Evolutionary conservation across 805 yeast genomes (phyloP).

Genomic region (Candida pseudoglaebosa): DNA sequence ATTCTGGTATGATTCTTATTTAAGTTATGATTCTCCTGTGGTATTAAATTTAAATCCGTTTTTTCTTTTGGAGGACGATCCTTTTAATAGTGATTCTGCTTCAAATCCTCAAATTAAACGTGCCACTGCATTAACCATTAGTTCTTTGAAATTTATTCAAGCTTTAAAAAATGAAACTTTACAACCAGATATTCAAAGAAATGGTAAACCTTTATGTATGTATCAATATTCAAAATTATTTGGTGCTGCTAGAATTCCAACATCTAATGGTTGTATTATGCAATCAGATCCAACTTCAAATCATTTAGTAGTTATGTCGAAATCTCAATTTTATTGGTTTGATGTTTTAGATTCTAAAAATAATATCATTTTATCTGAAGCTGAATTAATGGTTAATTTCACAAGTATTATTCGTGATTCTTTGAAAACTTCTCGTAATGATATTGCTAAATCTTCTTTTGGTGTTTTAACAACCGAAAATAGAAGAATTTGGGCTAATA

Average conservation of each 20-base stretch:
- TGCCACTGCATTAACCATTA: conserved; percentile 74
- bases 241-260: conserved; percentile 86
- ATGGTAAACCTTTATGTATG: conserved; percentile 73
- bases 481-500: conserved; percentile 79
- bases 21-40: conserved; percentile 83
- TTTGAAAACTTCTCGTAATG: conserved; percentile 45
- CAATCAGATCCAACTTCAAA: conserved; percentile 73
- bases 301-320: conserved; percentile 77
- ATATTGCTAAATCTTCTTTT: conserved; percentile 71
- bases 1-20: conserved; percentile 89
- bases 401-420: conserved; percentile 77
- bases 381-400: conserved; percentile 70
- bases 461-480: conserved; percentile 91
- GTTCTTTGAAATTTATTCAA: conserved; percentile 74
- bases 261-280: conserved; percentile 74
- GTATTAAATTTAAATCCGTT: conserved; percentile 91
- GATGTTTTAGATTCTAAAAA: conserved; percentile 77
- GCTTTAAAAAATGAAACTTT: conserved; percentile 74
- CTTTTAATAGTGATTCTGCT: conserved; percentile 59
- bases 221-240: conserved; percentile 84
- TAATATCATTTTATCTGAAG: conserved; percentile 68
- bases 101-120: conserved; percentile 62
- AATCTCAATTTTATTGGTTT: conserved; percentile 92
- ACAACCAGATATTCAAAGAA: conserved; percentile 64
- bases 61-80: conserved; percentile 87